These are phyloP conservation scores for Maudiozyma humilis DNA, from an alignment of 1,139 yeast genomes.

Conservation along the genomic window DNA sequence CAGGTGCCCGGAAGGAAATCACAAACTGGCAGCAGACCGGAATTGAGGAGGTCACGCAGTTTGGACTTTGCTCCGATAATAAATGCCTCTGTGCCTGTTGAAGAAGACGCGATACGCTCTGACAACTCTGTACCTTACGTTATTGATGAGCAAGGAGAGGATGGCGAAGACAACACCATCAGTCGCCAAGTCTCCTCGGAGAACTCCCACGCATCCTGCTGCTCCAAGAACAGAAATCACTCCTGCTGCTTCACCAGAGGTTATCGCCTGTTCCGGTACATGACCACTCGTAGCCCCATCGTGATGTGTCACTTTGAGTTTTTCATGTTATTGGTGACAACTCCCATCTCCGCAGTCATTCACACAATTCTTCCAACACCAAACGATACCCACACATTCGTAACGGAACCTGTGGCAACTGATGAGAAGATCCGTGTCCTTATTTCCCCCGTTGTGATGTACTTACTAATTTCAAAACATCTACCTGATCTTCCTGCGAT, in stretches of 20 bases:
- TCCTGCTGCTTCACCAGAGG: conserved; percentile 3
- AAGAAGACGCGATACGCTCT: neutral
- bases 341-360: conserved; percentile 15
- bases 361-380: conserved; percentile 13
- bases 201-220: neutral
- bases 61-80: conserved; percentile 15
- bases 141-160: neutral
- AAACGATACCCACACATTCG: neutral
- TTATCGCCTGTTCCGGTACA: conserved; percentile 4
- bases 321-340: conserved; percentile 14
- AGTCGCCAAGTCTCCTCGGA: neutral
- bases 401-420: neutral
- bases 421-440: neutral
- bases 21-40: conserved; percentile 7
- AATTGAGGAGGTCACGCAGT: conserved; percentile 14
- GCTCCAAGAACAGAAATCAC: neutral
- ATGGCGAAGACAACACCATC: neutral
- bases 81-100: conserved; percentile 1
- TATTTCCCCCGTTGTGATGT: conserved; percentile 1
- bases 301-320: conserved; percentile 12
- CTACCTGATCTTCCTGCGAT: neutral
- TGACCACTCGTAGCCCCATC: neutral
- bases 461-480: neutral
- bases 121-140: neutral
- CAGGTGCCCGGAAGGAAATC: neutral